Percentiles rank a stretch among this genome's conserved stretches.
phyloP scores from a whole-genome alignment of 148 eudicot species.

The Dianthus caryophyllus region DNA sequence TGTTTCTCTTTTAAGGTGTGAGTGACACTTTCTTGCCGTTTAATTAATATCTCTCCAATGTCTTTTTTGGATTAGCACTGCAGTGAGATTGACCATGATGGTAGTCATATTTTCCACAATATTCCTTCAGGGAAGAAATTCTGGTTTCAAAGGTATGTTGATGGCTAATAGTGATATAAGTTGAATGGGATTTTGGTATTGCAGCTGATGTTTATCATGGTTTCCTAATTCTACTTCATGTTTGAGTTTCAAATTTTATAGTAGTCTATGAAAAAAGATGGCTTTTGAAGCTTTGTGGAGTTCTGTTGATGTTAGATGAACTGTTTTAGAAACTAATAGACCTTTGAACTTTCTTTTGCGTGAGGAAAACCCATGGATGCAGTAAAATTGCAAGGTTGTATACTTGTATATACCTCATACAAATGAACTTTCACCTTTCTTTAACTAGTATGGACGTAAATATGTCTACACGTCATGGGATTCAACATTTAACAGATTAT shows the following conservation, averaged over 20 bases:
- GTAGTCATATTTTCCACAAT: slow-evolving; percentile 57
- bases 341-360: not conserved
- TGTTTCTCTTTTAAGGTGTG: not conserved
- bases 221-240: slow-evolving; percentile 1
- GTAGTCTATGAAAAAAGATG: not conserved
- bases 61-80: slow-evolving; percentile 14
- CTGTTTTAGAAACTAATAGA: not conserved
- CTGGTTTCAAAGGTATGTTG: slow-evolving; percentile 87
- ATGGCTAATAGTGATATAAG: not conserved
- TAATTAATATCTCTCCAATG: not conserved
- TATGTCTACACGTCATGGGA: not conserved
- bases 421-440: not conserved
- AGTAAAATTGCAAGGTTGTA: not conserved
- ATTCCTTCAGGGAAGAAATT: slow-evolving; percentile 87
- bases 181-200: not conserved
- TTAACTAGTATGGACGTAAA: not conserved
- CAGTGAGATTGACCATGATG: slow-evolving; percentile 89
- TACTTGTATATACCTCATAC: not conserved
- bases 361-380: slow-evolving; percentile 2
- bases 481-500: not conserved
- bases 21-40: not conserved
- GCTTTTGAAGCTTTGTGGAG: not conserved
- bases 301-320: slow-evolving; percentile 13
- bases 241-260: not conserved
- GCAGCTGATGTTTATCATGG: not conserved